Conservation (phyloP, 192 early-diverging fungal species). For the Coemansia sp. region DNA sequence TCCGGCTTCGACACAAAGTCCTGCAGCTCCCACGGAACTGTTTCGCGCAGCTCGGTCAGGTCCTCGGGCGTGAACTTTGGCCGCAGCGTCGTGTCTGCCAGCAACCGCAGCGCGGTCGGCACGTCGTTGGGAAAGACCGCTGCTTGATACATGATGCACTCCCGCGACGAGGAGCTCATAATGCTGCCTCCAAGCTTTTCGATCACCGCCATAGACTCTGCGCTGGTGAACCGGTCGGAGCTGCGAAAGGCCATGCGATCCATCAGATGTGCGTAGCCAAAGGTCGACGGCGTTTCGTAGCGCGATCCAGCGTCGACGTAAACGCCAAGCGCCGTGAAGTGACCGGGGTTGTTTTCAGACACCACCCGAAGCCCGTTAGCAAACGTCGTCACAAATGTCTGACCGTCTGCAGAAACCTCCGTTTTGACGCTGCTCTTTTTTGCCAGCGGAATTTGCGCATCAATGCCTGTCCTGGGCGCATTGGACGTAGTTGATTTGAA, state of each 20-base stretch:
- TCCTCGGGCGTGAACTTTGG: slow-evolving; percentile 75
- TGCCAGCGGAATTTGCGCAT: slow-evolving; percentile 13
- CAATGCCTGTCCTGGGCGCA: neutral
- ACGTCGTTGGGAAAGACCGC: slow-evolving; percentile 87
- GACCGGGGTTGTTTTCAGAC: slow-evolving; percentile 76
- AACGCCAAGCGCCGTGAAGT: slow-evolving; percentile 88
- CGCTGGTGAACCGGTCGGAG: slow-evolving; percentile 67
- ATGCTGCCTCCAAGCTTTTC: slow-evolving; percentile 90
- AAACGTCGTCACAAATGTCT: slow-evolving; percentile 70
- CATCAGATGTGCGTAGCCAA: slow-evolving; percentile 81
- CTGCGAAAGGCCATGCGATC: slow-evolving; percentile 94
- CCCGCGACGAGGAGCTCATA: slow-evolving; percentile 84
- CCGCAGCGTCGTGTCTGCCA: slow-evolving; percentile 79
- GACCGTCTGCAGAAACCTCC: slow-evolving; percentile 32
- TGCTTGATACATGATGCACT: slow-evolving; percentile 94
- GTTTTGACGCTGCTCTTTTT: slow-evolving; percentile 5
- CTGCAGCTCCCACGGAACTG: slow-evolving; percentile 84
- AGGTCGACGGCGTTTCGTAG: slow-evolving; percentile 69
- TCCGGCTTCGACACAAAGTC: slow-evolving; percentile 84
- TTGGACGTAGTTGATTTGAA: slow-evolving; percentile 30
- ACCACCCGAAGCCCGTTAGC: slow-evolving; percentile 88
- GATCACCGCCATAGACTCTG: slow-evolving; percentile 71
- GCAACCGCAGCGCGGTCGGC: slow-evolving; percentile 64
- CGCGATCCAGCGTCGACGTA: slow-evolving; percentile 90
- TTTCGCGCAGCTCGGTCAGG: slow-evolving; percentile 74